A percentile compares a stretch with the other conserved stretches of the same genome.
Evolutionary conservation across 176 grass and related monocot species (phyloP).

Genomic region (Eleusine indica): DNA sequence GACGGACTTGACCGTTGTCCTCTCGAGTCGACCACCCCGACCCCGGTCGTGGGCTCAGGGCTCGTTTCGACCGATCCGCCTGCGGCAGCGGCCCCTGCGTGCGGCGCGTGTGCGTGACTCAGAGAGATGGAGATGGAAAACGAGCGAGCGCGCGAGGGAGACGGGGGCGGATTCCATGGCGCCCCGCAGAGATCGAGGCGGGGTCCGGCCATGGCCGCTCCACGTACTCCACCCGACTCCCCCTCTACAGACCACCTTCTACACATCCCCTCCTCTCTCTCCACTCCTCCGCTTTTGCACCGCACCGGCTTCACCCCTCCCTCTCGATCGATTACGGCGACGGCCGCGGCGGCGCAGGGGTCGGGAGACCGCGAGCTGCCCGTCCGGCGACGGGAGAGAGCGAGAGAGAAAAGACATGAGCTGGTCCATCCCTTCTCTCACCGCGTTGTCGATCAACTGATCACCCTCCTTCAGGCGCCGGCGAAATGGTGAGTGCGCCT

Average conservation of each 20-base stretch:
- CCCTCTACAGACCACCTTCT: conserved; percentile 25
- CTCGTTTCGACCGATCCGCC: background rate
- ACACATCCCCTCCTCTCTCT: conserved; percentile 39
- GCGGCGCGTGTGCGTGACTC: background rate
- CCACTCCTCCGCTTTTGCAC: conserved; percentile 56
- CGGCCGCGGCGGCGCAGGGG: background rate
- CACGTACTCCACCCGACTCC: conserved; percentile 41
- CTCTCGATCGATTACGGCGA: background rate
- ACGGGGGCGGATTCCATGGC: conserved; percentile 47
- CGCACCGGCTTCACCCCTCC: background rate
- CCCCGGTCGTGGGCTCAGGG: background rate
- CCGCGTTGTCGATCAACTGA: background rate
- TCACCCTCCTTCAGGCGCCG: conserved; percentile 19
- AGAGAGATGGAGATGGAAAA: background rate
- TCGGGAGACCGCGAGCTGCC: background rate
- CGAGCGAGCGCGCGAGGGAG: conserved; percentile 24
- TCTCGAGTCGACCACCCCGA: background rate
- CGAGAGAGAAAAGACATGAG: conserved; percentile 34
- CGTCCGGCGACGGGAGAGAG: background rate
- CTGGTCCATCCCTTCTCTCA: background rate
- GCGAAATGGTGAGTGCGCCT: conserved; percentile 44
- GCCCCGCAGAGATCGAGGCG: conserved; percentile 58
- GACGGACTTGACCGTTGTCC: background rate
- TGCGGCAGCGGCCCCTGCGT: background rate
- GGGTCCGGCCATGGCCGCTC: conserved; percentile 45